A percentile compares a stretch with the other conserved stretches of the same genome.
phyloP scores from a whole-genome alignment of 257 asterid genomes.

The Salvia rosmarinus region DNA sequence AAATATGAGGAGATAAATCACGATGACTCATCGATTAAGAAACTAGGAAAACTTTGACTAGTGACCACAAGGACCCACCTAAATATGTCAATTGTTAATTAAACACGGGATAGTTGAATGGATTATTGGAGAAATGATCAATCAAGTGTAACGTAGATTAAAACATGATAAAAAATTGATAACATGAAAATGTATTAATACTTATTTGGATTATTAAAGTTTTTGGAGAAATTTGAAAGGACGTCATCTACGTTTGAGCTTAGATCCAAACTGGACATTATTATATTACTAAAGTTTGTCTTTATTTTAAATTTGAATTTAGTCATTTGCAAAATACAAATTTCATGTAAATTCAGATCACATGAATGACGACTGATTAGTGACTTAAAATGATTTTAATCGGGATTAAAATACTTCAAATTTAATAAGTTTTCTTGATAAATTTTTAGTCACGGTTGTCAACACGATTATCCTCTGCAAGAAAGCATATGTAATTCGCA shows the following conservation, averaged over 20 bases:
- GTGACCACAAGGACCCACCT: no score
- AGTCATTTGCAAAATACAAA: no score
- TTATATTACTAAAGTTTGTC: background rate
- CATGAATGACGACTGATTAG: background rate
- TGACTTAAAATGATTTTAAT: background rate
- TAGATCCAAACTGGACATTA: conserved; percentile 1
- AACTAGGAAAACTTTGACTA: no score
- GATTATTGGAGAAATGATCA: no score
- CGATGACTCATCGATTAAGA: no score
- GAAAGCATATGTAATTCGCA: conserved; percentile 37
- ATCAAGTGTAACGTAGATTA: no score
- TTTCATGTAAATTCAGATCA: background rate
- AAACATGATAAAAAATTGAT: background rate
- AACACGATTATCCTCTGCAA: conserved; percentile 22
- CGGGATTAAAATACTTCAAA: background rate
- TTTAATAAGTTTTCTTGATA: background rate
- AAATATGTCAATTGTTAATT: no score
- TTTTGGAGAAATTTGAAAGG: background rate
- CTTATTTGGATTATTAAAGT: background rate
- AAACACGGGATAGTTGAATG: no score
- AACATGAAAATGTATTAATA: background rate
- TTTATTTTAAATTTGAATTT: background rate
- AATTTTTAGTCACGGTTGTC: background rate
- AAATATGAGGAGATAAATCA: no score
- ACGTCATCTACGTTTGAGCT: background rate